Evolutionary conservation across 129 eudicot species (phyloP).

Genomic region (Calendula officinalis): DNA sequence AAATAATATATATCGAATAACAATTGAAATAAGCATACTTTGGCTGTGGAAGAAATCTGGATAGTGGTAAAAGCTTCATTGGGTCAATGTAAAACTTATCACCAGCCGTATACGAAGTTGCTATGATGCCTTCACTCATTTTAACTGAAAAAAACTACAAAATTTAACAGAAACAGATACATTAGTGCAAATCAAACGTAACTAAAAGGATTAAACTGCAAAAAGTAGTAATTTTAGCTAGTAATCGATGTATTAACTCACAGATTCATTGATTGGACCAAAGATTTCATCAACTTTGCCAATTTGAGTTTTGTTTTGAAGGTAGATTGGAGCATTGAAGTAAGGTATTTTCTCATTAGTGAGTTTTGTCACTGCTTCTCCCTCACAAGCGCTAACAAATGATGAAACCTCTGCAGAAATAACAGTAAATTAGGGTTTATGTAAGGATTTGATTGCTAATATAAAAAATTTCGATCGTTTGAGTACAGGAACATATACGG

Average conservation of each 20-base stretch:
- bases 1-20: neutral
- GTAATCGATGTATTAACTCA: slow-evolving; percentile 27
- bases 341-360: slow-evolving; percentile 87
- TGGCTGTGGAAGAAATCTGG: slow-evolving; percentile 92
- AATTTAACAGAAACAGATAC: neutral
- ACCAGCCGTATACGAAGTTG: slow-evolving; percentile 73
- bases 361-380: slow-evolving; percentile 93
- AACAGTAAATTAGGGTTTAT: neutral
- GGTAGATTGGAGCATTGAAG: slow-evolving; percentile 89
- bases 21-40: slow-evolving; percentile 52
- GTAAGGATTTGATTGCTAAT: too few species aligned
- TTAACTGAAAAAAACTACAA: slow-evolving; percentile 61
- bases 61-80: slow-evolving; percentile 71
- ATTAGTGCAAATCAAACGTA: too few species aligned
- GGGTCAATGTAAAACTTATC: slow-evolving; percentile 95
- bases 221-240: neutral
- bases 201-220: too few species aligned
- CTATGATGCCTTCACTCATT: slow-evolving; percentile 90
- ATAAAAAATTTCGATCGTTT: too few species aligned
- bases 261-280: slow-evolving; percentile 97
- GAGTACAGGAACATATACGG: too few species aligned
- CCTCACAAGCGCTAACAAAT: slow-evolving; percentile 85
- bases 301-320: slow-evolving; percentile 88
- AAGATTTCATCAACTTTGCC: slow-evolving; percentile 99
- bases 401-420: slow-evolving; percentile 64